A percentile compares a stretch with the other conserved stretches of the same genome.
These are phyloP conservation scores for Condylostoma magnum DNA, from an alignment of 169 alveolate species.

Conservation along the genomic window DNA sequence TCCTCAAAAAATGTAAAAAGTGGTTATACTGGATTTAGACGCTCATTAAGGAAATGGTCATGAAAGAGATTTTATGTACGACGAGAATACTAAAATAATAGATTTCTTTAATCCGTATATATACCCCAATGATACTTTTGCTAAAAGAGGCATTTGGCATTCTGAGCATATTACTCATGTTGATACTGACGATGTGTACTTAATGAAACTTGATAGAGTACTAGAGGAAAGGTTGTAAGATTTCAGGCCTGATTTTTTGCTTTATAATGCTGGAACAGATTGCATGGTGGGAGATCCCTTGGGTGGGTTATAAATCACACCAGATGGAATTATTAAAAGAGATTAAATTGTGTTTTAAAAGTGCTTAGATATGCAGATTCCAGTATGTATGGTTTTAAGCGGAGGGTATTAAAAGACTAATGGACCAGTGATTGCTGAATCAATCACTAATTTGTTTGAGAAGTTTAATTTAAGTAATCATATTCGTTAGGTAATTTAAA, in stretches of 20 bases:
- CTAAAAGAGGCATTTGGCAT: slow-evolving; percentile 48
- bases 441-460: slow-evolving; percentile 31
- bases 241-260: slow-evolving; percentile 59
- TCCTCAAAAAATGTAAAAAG: slow-evolving; percentile 34
- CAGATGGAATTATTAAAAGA: slow-evolving; percentile 55
- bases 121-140: slow-evolving; percentile 65
- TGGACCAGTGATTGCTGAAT: slow-evolving; percentile 61
- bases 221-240: slow-evolving; percentile 26
- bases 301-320: slow-evolving; percentile 40
- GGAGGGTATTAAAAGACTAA: slow-evolving; percentile 71
- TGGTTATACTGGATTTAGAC: slow-evolving; percentile 65
- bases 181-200: slow-evolving; percentile 38
- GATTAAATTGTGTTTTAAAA: slow-evolving; percentile 55
- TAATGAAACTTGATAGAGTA: not conserved
- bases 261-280: slow-evolving; percentile 83
- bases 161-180: slow-evolving; percentile 14
- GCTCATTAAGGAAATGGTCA: slow-evolving; percentile 85
- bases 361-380: slow-evolving; percentile 39
- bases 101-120: slow-evolving; percentile 57
- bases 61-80: slow-evolving; percentile 60
- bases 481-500: too few relatives aligned
- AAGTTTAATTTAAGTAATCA: slow-evolving; percentile 20
- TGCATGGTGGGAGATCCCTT: slow-evolving; percentile 69
- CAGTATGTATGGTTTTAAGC: slow-evolving; percentile 65
- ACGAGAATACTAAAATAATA: slow-evolving; percentile 38